Base-by-base conservation (phyloP, 1,284 basidiomycete genomes). In the Entoloma clypeatum region DNA sequence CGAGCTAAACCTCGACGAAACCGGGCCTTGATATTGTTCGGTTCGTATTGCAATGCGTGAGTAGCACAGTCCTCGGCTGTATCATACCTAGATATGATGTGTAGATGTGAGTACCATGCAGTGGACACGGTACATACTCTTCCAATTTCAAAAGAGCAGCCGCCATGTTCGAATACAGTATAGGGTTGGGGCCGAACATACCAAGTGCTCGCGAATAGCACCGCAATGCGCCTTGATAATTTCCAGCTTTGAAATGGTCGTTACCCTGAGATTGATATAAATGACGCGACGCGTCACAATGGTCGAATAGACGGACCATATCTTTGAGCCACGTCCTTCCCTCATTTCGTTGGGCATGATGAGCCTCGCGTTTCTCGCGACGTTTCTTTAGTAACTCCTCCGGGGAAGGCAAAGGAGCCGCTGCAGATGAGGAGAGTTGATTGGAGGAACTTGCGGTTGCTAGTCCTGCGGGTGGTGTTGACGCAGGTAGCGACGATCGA, bases 1-100 rank as follows among this genome's bases (percentile, higher is more conserved):
- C 63, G 51, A 9, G 62, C 60, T 30, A 63, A 36, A 5, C 59
- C 63, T 39, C 62, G 55, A 17, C 61, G 56, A 44, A 55, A 64
- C 13, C 62, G 56, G 22, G 62, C 57, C 35, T 65, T 63, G 26
- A 55, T 43, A 43, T 53, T 57, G 13, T 38, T 44, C 2, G 63
- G 63, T 16, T 63, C 58, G 29, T 55, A 52, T 31, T 52, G 38
- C 24, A 65, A 51, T 11, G 60, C 60, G 9, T 47, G 44, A 2
- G 56, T 58, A n/a, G 58, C 52, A 23, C 55, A 55, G 36, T 51
- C 52, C 43, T 59, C 56, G 10, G 59, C 61, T 22, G 55, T 47
- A n/a, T 52, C 52, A 33, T 52, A 61, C 25, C 62, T 64, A 27
- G 10, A 7, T 19, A 2, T 7, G 16, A 36, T 28, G 17, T 9